phyloP scores from a whole-genome alignment of 2,329 filamentous ascomycete species.

The Cladosporium oxysporum region DNA sequence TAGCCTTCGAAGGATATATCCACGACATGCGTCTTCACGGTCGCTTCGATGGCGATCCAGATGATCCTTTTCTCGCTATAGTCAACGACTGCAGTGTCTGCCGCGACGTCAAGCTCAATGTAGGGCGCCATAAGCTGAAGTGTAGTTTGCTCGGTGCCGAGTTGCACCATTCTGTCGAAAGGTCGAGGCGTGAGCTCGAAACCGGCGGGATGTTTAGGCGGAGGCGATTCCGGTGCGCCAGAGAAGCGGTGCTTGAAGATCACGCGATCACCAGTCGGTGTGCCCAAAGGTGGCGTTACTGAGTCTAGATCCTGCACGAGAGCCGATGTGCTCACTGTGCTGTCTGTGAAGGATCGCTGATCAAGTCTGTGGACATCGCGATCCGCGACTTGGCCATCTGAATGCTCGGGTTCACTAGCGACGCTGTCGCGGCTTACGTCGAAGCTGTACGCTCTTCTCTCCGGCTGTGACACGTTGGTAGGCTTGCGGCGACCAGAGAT shows the following conservation, averaged over 20 bases:
- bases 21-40: slow-evolving; percentile 27
- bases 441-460: slow-evolving; percentile 32
- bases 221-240: slow-evolving; percentile 11
- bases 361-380: not conserved
- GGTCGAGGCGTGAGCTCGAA: slow-evolving; percentile 1
- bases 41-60: slow-evolving; percentile 36
- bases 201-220: slow-evolving; percentile 1
- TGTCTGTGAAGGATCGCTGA: slow-evolving; percentile 31
- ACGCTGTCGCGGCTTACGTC: slow-evolving; percentile 33
- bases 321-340: slow-evolving; percentile 30
- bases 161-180: not conserved
- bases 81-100: slow-evolving; percentile 31
- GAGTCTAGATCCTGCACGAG: slow-evolving; percentile 16
- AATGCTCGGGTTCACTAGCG: slow-evolving; percentile 5
- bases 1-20: slow-evolving; percentile 10
- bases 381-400: not conserved
- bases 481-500: slow-evolving; percentile 34
- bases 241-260: slow-evolving; percentile 4
- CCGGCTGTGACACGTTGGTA: slow-evolving; percentile 23
- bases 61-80: slow-evolving; percentile 27
- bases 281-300: slow-evolving; percentile 9
- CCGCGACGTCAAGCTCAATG: slow-evolving; percentile 29
- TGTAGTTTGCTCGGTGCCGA: not conserved
- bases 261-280: not conserved
- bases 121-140: slow-evolving; percentile 25